These are phyloP conservation scores for Rickenella mellea DNA, from an alignment of 768 basidiomycete species.

Conservation along the genomic window DNA sequence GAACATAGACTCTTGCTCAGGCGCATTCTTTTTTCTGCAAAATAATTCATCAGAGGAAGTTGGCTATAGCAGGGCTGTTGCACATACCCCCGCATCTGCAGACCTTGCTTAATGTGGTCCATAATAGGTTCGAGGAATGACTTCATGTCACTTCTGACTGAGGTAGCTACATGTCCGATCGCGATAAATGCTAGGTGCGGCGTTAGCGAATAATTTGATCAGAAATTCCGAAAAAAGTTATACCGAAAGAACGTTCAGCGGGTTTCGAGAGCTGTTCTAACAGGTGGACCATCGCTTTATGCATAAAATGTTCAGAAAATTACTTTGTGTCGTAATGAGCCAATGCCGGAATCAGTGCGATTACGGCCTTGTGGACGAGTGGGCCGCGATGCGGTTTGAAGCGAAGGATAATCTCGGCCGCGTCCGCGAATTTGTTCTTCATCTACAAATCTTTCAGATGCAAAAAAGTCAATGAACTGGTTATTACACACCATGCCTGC, in stretches of 20 bases:
- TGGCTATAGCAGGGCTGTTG: slow-evolving; percentile 3
- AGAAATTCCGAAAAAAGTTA: too few relatives aligned
- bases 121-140: slow-evolving; percentile 90
- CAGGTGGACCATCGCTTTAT: slow-evolving; percentile 90
- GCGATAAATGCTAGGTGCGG: slow-evolving; percentile 98
- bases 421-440: slow-evolving; percentile 77
- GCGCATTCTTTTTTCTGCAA: slow-evolving; percentile 74
- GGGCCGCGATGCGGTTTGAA: slow-evolving; percentile 84
- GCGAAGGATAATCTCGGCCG: slow-evolving; percentile 81
- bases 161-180: slow-evolving; percentile 88
- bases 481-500: too few relatives aligned
- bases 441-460: too few relatives aligned
- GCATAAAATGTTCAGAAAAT: slow-evolving; percentile 84
- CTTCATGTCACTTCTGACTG: slow-evolving; percentile 92
- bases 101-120: slow-evolving; percentile 78
- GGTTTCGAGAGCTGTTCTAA: slow-evolving; percentile 83
- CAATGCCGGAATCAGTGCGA: slow-evolving; percentile 89
- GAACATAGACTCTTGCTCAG: slow-evolving; percentile 91
- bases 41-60: neutral
- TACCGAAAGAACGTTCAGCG: slow-evolving; percentile 75
- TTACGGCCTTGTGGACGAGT: slow-evolving; percentile 88
- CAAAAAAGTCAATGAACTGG: too few relatives aligned
- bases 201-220: too few relatives aligned
- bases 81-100: slow-evolving; percentile 75
- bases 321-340: slow-evolving; percentile 91